phyloP scores from a whole-genome alignment of 345 rosid genomes.

The Citrus hindsii region DNA sequence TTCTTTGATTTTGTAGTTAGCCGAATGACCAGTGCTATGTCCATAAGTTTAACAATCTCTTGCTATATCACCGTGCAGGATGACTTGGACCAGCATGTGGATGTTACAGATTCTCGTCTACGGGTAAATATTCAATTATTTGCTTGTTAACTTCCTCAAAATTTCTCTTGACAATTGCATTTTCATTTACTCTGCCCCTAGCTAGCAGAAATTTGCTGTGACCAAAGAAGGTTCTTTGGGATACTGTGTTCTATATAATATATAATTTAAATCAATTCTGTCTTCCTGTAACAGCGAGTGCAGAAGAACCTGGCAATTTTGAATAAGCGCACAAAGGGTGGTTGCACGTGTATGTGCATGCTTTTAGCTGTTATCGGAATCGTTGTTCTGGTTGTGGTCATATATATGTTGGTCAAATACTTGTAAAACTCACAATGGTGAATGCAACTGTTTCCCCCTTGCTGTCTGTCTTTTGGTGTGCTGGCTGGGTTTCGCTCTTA shows the following conservation, averaged over 20 bases:
- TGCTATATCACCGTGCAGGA: slow-evolving; percentile 49
- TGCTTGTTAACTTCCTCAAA: neutral
- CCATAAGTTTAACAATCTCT: neutral
- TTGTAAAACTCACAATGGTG: slow-evolving; percentile 34
- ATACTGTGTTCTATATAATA: neutral
- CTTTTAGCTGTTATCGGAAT: slow-evolving; percentile 71
- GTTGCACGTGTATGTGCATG: slow-evolving; percentile 92
- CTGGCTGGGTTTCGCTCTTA: neutral
- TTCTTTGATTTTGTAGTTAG: neutral
- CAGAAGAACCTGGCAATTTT: slow-evolving; percentile 83
- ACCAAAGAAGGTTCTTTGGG: neutral
- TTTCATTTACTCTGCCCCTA: neutral
- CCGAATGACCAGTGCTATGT: neutral
- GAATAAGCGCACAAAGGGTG: slow-evolving; percentile 90
- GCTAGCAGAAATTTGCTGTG: neutral
- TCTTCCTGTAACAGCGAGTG: slow-evolving; percentile 60
- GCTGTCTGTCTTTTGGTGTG: slow-evolving; percentile 3
- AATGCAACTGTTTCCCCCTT: neutral
- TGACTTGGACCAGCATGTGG: slow-evolving; percentile 86
- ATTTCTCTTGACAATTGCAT: neutral
- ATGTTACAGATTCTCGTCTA: slow-evolving; percentile 83
- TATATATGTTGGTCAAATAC: slow-evolving; percentile 70
- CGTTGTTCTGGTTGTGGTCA: slow-evolving; percentile 62
- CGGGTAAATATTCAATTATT: slow-evolving; percentile 45
- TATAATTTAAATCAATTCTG: neutral